Base-by-base conservation (phyloP, 2,329 filamentous ascomycete species). In the Lizonia empirigonia region DNA sequence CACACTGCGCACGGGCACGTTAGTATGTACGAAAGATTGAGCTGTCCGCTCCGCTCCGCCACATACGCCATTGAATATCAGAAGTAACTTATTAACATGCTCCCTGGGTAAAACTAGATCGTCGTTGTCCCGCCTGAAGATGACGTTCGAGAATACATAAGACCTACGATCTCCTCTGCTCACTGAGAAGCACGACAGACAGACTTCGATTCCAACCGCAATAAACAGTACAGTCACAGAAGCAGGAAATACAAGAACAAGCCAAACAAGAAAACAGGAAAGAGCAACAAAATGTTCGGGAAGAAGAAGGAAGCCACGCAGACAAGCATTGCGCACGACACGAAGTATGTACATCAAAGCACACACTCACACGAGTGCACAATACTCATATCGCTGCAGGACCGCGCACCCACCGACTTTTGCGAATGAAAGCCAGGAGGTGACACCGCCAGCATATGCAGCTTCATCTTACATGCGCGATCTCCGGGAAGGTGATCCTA, bases 41-140 rank as follows among this genome's bases (percentile, higher is more conserved):
- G n/a, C n/a, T n/a, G 18, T 18, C 7, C 16, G 26, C 15, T 46
- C 26, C 20, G 35, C 34, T 33, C 44, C 34, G 35, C 35, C 35
- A 32, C 35, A 19, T 20, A 22, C 41, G 33, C 33, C 33, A 42
- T 13, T 34, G 27, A 6, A 8, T 23, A 22, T 18, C 24, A 20
- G 23, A 39, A 5, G 7, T 38, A 19, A 16, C 15, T 16, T 16
- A 10, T 7, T 4, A 16, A 24, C n/a, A n/a, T n/a, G n/a, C n/a
- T n/a, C n/a, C n/a, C n/a, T n/a, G n/a, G n/a, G n/a, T n/a, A n/a
- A n/a, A n/a, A n/a, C n/a, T n/a, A n/a, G n/a, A n/a, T n/a, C n/a
- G n/a, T n/a, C n/a, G n/a, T n/a, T n/a, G n/a, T n/a, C n/a, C n/a
- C 48, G 48, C 40, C 41, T 50, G 7, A 44, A 34, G 10, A 27